Evolutionary conservation across 495 filamentous ascomycete species (phyloP), one percentile per base, ranked within the genome.

Genomic region (Clavariopsis aquatica): DNA sequence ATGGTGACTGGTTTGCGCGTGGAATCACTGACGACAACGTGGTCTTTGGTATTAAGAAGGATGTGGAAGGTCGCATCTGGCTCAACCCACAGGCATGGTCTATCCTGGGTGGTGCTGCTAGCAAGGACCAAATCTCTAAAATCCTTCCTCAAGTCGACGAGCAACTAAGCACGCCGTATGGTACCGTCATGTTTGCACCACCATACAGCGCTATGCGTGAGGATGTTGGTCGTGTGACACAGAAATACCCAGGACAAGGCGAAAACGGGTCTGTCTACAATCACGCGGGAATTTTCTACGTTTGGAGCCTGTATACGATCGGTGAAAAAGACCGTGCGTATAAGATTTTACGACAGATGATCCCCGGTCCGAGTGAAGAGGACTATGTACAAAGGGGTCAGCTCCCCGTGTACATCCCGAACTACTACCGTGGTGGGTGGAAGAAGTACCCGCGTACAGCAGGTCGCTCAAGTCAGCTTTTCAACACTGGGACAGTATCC

Each of bases 261-360:
- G 82, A 84, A 72, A 84, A 84, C 68, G 82, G 74, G 1, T 78
- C 79, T 28, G 82, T 84, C 9, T 84, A 84, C 69, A 84, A 84
- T 74, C 82, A 84, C 68, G 82, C 82, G 0, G 78, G 74, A 49
- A 75, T 76, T 54, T 84, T 84, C 66, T 84, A 82, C 70, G 72
- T 80, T 58, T 77, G 80, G 74, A 77, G 76, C 26, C 55, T 84
- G 28, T 84, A 84, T 70, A 72, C 73, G 15, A 76, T 82, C 57
- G 75, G 73, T 46, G 77, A 84, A 57, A 68, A 69, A 7, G 81
- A 83, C 57, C 77, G 81, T 10, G 82, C 82, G 19, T 84, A 77
- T 69, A 73, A 70, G 10, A 69, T 78, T 7, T 72, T 84, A 9
- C 76, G 82, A 2, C 79, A 82, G 70, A 76, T 84, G 65, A 71